phyloP scores from a whole-genome alignment of 2,329 filamentous ascomycete genomes.

The Penicillium brasilianum region DNA sequence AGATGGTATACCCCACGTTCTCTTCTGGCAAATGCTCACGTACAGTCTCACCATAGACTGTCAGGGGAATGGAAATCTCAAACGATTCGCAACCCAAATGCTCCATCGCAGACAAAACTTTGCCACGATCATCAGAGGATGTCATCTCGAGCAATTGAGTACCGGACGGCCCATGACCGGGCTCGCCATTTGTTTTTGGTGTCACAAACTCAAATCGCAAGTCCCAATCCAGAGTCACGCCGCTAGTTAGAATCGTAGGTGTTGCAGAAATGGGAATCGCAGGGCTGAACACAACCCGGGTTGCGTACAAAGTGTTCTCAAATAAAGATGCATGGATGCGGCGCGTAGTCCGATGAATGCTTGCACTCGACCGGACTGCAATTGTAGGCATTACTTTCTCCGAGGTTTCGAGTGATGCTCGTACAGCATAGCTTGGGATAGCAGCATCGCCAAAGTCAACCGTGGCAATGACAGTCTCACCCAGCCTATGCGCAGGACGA shows the following conservation, averaged over 20 bases:
- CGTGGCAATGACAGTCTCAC: constrained; percentile 81
- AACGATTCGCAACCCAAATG: constrained; percentile 84
- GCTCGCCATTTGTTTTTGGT: constrained; percentile 56
- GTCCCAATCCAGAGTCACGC: constrained; percentile 86
- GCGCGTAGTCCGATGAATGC: constrained; percentile 83
- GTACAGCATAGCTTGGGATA: constrained; percentile 83
- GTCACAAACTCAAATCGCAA: constrained; percentile 92
- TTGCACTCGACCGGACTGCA: constrained; percentile 82
- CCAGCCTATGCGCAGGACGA: constrained; percentile 84
- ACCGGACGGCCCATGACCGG: constrained; percentile 44
- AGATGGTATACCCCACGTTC: constrained; percentile 48
- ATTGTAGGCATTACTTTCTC: constrained; percentile 82
- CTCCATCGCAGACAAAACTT: constrained; percentile 77
- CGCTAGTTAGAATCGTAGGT: constrained; percentile 89
- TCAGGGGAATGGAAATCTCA: constrained; percentile 82
- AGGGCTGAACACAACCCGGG: constrained; percentile 77
- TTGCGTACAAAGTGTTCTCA: constrained; percentile 81
- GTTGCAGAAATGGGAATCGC: constrained; percentile 83
- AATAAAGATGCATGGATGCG: constrained; percentile 78
- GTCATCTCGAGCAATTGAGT: constrained; percentile 75
- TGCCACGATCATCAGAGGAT: constrained; percentile 76
- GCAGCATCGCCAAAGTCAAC: constrained; percentile 81
- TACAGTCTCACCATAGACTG: constrained; percentile 70
- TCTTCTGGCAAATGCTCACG: constrained; percentile 49
- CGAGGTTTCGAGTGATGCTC: constrained; percentile 81